Conservation (phyloP, 2,329 filamentous ascomycete species). For the Fusarium proliferatum region DNA sequence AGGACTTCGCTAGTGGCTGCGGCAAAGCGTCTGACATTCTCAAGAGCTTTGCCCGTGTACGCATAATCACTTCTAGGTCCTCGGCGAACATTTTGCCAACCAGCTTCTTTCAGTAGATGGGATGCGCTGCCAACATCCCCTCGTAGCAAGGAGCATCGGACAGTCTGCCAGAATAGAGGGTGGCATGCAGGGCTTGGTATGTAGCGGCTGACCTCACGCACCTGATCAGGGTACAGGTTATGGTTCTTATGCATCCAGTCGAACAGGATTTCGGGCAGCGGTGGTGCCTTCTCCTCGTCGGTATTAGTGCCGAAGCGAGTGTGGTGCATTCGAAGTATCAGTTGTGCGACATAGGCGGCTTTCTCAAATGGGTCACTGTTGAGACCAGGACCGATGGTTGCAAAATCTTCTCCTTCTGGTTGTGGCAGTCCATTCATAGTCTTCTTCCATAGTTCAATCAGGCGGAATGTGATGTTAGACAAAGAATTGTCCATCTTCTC, state of each 20-base stretch:
- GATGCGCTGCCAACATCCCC: constrained; percentile 77
- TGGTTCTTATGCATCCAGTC: constrained; percentile 85
- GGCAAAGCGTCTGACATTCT: constrained; percentile 79
- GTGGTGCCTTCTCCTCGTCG: constrained; percentile 56
- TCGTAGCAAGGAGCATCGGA: constrained; percentile 79
- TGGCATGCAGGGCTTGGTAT: constrained; percentile 81
- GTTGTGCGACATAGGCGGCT: constrained; percentile 80
- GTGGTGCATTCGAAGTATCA: constrained; percentile 85
- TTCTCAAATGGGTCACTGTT: constrained; percentile 75
- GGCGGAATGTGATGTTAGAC: constrained; percentile 62
- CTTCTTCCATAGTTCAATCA: constrained; percentile 67
- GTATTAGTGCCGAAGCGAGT: constrained; percentile 57
- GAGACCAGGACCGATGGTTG: constrained; percentile 73
- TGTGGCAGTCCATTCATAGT: constrained; percentile 61
- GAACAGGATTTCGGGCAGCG: constrained; percentile 82
- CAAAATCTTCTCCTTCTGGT: constrained; percentile 64
- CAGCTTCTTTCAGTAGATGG: constrained; percentile 76
- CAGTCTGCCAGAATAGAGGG: constrained; percentile 83
- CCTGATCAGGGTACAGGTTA: constrained; percentile 75
- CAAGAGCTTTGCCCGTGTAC: constrained; percentile 80
- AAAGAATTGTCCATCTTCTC: constrained; percentile 68
- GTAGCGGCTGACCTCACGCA: constrained; percentile 71
- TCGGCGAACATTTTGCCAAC: constrained; percentile 80
- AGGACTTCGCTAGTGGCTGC: constrained; percentile 76
- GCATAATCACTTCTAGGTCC: constrained; percentile 72